Evolutionary conservation across 257 asterid genomes (phyloP).

Genomic region (Solanum piurae): DNA sequence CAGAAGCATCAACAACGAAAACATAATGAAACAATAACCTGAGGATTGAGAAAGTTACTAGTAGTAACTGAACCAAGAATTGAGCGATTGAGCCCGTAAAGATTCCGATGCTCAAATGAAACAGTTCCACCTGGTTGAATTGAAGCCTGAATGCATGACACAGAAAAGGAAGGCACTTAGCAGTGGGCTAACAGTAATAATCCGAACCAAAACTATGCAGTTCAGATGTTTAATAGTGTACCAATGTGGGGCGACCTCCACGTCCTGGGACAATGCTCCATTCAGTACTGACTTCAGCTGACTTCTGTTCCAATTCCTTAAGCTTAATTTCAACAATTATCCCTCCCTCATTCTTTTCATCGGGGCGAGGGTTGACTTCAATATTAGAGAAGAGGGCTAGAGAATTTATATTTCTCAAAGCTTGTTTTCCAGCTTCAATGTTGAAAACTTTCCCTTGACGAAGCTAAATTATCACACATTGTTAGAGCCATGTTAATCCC

Average conservation of each 20-base stretch:
- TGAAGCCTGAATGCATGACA: conserved; percentile 63
- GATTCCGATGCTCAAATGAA: conserved; percentile 92
- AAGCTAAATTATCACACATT: conserved; percentile 34
- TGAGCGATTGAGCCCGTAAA: conserved; percentile 87
- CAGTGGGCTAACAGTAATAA: background rate
- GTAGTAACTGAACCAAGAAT: conserved; percentile 93
- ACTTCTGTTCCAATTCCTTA: conserved; percentile 90
- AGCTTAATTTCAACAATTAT: conserved; percentile 86
- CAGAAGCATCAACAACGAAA: background rate
- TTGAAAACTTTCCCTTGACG: conserved; percentile 83
- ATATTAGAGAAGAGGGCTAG: conserved; percentile 88
- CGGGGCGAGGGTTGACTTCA: conserved; percentile 95
- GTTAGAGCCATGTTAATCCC: conserved; percentile 3
- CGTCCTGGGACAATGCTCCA: conserved; percentile 99
- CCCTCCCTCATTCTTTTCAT: conserved; percentile 95
- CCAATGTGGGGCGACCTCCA: conserved; percentile 95
- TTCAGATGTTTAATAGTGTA: conserved; percentile 11
- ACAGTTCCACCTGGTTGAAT: conserved; percentile 98
- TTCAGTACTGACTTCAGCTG: conserved; percentile 97
- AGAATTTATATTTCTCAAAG: conserved; percentile 79
- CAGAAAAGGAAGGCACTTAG: conserved; percentile 12
- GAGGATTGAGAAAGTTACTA: conserved; percentile 94
- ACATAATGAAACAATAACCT: conserved; percentile 28
- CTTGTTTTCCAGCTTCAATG: conserved; percentile 94
- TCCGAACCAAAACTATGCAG: background rate